Conservation (phyloP, 371 early-diverging fungal species). For the Mortierella sp. region DNA sequence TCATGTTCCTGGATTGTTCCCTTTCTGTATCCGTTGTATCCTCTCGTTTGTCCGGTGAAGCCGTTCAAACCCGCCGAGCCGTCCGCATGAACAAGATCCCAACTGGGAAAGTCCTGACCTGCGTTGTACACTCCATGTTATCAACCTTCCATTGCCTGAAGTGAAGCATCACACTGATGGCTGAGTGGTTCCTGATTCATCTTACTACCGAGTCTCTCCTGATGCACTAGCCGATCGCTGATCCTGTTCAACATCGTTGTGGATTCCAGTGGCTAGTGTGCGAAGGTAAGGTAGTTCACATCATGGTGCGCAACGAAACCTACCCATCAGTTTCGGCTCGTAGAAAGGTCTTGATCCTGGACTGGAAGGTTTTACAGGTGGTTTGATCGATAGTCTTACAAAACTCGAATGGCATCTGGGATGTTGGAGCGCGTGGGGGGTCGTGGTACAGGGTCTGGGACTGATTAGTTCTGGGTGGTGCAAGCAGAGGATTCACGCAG, state of each 20-base stretch:
- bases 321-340: constrained; percentile 43
- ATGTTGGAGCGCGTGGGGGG: constrained; percentile 4
- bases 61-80: too few species aligned
- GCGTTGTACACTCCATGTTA: too few species aligned
- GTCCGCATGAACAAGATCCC: too few species aligned
- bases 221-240: not conserved
- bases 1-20: too few species aligned
- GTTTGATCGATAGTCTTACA: constrained; percentile 31
- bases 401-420: constrained; percentile 36
- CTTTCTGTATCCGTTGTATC: too few species aligned
- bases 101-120: too few species aligned
- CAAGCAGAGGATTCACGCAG: too few species aligned
- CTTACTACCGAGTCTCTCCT: not conserved
- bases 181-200: not conserved
- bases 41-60: too few species aligned
- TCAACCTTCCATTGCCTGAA: not conserved
- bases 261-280: too few species aligned
- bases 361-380: constrained; percentile 29
- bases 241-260: not conserved
- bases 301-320: not conserved
- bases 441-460: too few species aligned
- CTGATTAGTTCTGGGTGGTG: too few species aligned
- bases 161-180: not conserved
- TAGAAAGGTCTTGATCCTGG: constrained; percentile 34
- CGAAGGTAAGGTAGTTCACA: too few species aligned